A percentile compares a stretch with the other conserved stretches of the same genome.
These are phyloP conservation scores for Hortaea werneckii DNA, from an alignment of 2,329 filamentous ascomycete genomes.

Conservation along the genomic window DNA sequence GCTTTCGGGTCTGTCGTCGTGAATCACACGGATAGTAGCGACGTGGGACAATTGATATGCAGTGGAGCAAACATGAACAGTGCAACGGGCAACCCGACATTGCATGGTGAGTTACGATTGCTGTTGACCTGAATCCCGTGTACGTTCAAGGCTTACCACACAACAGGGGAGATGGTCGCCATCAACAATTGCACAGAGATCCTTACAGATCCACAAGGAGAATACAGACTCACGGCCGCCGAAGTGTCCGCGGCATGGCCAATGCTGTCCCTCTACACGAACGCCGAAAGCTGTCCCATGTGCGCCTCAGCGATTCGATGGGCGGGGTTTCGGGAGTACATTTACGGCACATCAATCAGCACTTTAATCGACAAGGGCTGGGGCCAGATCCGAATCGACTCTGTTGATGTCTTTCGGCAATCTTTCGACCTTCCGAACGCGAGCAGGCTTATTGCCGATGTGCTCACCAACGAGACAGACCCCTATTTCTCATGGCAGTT, in stretches of 20 bases:
- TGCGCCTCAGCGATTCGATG: neutral
- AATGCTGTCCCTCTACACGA: neutral
- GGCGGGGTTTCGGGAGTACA: neutral
- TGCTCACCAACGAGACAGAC: neutral
- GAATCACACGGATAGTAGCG: neutral
- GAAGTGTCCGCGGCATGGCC: neutral
- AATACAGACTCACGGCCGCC: neutral
- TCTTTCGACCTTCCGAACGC: neutral
- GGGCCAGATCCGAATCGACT: neutral
- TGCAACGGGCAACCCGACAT: neutral
- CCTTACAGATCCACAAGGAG: neutral
- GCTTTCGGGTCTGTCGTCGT: neutral
- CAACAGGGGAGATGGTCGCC: neutral
- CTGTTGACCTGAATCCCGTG: neutral
- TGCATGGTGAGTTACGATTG: neutral
- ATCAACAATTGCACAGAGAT: neutral
- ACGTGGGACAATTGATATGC: neutral
- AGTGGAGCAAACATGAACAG: neutral
- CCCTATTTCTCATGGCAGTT: neutral
- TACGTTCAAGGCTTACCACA: neutral
- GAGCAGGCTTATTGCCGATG: neutral
- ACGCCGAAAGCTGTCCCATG: neutral
- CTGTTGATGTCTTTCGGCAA: neutral
- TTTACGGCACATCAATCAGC: neutral
- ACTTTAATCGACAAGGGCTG: neutral